phyloP scores from a whole-genome alignment of 495 filamentous ascomycete genomes.

The Ramalina intermedia region DNA sequence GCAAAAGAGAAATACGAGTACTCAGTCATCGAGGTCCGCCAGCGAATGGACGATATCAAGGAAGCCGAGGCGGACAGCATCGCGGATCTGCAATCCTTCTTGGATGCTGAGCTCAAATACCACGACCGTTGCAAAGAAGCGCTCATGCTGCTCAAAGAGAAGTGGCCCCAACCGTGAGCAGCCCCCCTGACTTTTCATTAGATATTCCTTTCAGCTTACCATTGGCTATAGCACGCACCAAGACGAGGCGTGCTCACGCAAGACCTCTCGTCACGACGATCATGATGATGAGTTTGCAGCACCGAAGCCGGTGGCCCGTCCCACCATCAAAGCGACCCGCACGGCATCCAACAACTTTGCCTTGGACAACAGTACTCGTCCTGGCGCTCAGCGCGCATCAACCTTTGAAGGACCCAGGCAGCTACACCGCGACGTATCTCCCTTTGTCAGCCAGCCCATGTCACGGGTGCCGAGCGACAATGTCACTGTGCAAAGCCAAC shows the following conservation, averaged over 20 bases:
- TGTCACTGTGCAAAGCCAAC: slow-evolving; percentile 26
- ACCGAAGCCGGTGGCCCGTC: slow-evolving; percentile 30
- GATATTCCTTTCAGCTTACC: too few relatives aligned
- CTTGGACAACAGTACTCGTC: slow-evolving; percentile 21
- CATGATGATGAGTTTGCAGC: slow-evolving; percentile 42
- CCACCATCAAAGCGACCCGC: slow-evolving; percentile 46
- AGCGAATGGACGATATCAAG: slow-evolving; percentile 94
- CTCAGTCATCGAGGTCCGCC: slow-evolving; percentile 79
- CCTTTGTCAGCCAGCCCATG: slow-evolving; percentile 31
- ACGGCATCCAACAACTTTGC: slow-evolving; percentile 19
- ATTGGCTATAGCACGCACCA: background rate
- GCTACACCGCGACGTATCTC: slow-evolving; percentile 32
- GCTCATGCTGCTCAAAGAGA: slow-evolving; percentile 47
- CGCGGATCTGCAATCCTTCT: slow-evolving; percentile 61
- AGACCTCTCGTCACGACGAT: slow-evolving; percentile 46
- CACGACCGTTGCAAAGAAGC: slow-evolving; percentile 79
- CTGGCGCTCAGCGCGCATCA: slow-evolving; percentile 30
- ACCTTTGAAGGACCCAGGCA: slow-evolving; percentile 46
- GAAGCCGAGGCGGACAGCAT: slow-evolving; percentile 79
- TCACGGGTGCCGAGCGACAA: slow-evolving; percentile 46
- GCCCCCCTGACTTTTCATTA: background rate
- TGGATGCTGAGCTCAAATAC: slow-evolving; percentile 85
- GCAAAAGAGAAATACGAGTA: slow-evolving; percentile 97
- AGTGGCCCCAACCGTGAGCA: slow-evolving; percentile 50
- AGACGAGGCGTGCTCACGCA: slow-evolving; percentile 38